Evolutionary conservation across 441 rosid species (phyloP), one percentile per base, ranked within the genome.

Genomic region (Aleurites moluccanus): DNA sequence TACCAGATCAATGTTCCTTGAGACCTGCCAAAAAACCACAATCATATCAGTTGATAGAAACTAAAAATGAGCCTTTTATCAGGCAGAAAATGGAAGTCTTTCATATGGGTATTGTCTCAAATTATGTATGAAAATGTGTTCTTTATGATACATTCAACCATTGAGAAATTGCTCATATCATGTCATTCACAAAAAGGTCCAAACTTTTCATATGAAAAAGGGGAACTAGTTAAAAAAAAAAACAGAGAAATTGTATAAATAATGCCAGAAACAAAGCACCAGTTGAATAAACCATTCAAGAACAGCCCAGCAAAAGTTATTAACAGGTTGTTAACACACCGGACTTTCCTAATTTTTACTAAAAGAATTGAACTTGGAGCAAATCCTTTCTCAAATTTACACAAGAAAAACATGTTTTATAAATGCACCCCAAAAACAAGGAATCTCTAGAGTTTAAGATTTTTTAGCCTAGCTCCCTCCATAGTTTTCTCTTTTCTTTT

Each of bases 1-100:
- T 73, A 94, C 97, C 78, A 94, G 87, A 87, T 92, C 94, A 85
- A 92, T 94, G 88, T 91, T 94, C 88, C 90, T 90, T 63, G 83
- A 79, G 64, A 94, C 98, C 98, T 94, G 81, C 78, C 81, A 74
- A 60, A 81, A 52, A 74, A 35, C 65, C 69, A 75, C 42, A 76
- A 81, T 64, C 62, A 78, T 73, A 69, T 77, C 79, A 79, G 78
- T 65, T 72, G 42, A 59, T 28, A 59, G 69, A 28, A 14, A 56
- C 65, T 18, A 50, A 38, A n/a, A 61, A 45, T 57, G 59, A 55
- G 72, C 40, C 38, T 30, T 62, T 38, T 68, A 44, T 20, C 3
- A 13, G 53, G 50, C 11, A 63, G 13, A 73, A 30, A 64, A 30
- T 60, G 69, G 64, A 20, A 67, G 33, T 60, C 72, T 60, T 55